phyloP scores from a whole-genome alignment of 108 stramenopile genomes.

The Conticribra weissflogii region DNA sequence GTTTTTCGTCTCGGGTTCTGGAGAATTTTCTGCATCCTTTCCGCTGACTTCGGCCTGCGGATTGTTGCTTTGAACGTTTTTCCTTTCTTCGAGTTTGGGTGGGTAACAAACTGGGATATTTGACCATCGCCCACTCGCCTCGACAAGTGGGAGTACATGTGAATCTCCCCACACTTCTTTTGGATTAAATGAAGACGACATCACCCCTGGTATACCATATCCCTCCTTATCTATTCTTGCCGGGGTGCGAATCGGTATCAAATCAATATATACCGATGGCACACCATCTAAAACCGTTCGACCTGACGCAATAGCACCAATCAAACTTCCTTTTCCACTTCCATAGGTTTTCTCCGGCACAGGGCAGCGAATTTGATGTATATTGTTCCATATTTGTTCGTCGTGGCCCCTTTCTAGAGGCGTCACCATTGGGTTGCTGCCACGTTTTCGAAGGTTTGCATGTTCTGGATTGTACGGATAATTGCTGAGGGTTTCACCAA shows the following conservation, averaged over 20 bases:
- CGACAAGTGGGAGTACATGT: constrained; percentile 33
- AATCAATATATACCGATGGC: constrained; percentile 54
- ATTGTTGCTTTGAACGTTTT: too few relatives aligned
- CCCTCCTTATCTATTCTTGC: constrained; percentile 44
- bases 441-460: constrained; percentile 35
- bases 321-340: not conserved
- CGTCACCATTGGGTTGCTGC: constrained; percentile 40
- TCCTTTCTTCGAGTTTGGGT: constrained; percentile 5
- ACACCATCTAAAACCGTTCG: constrained; percentile 21
- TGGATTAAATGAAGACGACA: constrained; percentile 27
- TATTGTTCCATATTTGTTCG: constrained; percentile 49
- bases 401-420: constrained; percentile 26
- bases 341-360: constrained; percentile 24
- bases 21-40: too few relatives aligned
- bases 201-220: constrained; percentile 22
- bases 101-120: constrained; percentile 45
- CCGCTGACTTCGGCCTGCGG: too few relatives aligned
- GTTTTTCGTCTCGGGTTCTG: too few relatives aligned
- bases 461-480: constrained; percentile 48
- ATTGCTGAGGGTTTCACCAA: constrained; percentile 48
- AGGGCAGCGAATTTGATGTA: constrained; percentile 29
- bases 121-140: constrained; percentile 44
- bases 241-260: constrained; percentile 69
- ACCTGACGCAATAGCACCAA: constrained; percentile 26
- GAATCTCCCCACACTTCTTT: constrained; percentile 30